Evolutionary conservation across 73 alveolate species (phyloP), one percentile per base, ranked within the genome.

Genomic region (Paramecium sonneborni): DNA sequence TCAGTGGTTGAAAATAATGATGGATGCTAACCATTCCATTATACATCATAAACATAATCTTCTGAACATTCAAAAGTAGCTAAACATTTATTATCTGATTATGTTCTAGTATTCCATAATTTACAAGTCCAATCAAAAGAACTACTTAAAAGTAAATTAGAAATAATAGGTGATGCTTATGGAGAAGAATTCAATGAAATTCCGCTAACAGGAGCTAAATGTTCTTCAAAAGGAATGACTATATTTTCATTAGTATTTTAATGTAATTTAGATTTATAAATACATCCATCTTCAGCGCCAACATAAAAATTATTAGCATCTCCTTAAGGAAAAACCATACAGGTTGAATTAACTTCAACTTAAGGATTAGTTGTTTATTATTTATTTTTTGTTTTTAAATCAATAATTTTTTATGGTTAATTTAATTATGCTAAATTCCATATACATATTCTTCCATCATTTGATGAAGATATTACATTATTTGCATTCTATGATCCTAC

Each of bases 1-100:
- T 97, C 98, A 48, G 92, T 95, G 11, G 98, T 90, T 1, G 98
- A 97, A 88, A 96, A 97, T 26, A 96, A 94, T 56, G 95, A 48
- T n/a, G 99, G 99, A 93, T 96, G 96, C 30, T 70, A 93, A 1
- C 99, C 98, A 56, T 95, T 95, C 99, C 99, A 97, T 92, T 96
- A 95, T 15, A 96, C 96, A 67, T 96, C 96, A 95, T 96, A 97
- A 35, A 96, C 95, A 93, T 96, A 96, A 86, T 96, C 99, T 84
- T 96, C 96, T 18, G 98, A 76, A 55, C 93, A 93, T 86, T 95
- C 97, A 41, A 97, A 95, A 26, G 97, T 93, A 7, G 95, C 87
- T 30, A 97, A 74, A 38, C 84, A 67, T 67, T 87, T 68, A 15
- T 97, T 96, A 10, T 92, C 97, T 10, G 92, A 92, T 62, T 93